A percentile compares a stretch with the other conserved stretches of the same genome.
Evolutionary conservation across 2,329 filamentous ascomycete genomes (phyloP).

Genomic region (Cladosporium sp.): DNA sequence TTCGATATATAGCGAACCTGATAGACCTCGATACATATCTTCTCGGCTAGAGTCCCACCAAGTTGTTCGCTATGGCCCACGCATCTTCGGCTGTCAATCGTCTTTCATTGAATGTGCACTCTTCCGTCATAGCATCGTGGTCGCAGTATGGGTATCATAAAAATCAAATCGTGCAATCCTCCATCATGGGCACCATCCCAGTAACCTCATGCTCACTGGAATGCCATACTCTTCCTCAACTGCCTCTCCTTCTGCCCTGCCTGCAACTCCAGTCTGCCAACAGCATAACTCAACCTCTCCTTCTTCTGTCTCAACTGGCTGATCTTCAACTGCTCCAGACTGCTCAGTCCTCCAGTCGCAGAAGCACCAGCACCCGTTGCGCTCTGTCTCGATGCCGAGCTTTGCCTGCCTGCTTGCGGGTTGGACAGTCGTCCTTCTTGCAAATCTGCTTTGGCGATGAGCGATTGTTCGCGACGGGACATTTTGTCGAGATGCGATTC

Average conservation of each 20-base stretch:
- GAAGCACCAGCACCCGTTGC: slow-evolving; percentile 11
- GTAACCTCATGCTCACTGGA: slow-evolving; percentile 20
- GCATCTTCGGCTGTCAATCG: too few species aligned
- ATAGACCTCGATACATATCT: too few species aligned
- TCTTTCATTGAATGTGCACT: too few species aligned
- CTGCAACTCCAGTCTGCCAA: slow-evolving; percentile 80
- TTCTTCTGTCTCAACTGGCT: slow-evolving; percentile 73
- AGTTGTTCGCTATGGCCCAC: too few species aligned
- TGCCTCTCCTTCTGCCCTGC: slow-evolving; percentile 72
- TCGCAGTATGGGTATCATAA: slow-evolving; percentile 10
- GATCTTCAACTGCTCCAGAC: slow-evolving; percentile 54
- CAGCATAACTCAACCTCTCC: slow-evolving; percentile 79
- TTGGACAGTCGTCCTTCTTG: slow-evolving; percentile 66
- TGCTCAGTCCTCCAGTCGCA: slow-evolving; percentile 30
- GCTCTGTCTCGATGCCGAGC: slow-evolving; percentile 1
- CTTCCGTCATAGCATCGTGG: not conserved
- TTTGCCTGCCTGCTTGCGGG: slow-evolving; percentile 20
- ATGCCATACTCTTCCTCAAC: slow-evolving; percentile 68
- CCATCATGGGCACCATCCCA: not conserved
- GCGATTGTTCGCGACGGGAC: slow-evolving; percentile 73
- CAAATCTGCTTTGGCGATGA: slow-evolving; percentile 77
- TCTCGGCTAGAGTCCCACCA: too few species aligned
- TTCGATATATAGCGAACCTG: too few species aligned
- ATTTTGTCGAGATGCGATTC: slow-evolving; percentile 78
- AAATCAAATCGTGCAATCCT: not conserved